Evolutionary conservation across 306 rosid genomes (phyloP), one percentile per base, ranked within the genome.

Genomic region (Cucumis cinereus): DNA sequence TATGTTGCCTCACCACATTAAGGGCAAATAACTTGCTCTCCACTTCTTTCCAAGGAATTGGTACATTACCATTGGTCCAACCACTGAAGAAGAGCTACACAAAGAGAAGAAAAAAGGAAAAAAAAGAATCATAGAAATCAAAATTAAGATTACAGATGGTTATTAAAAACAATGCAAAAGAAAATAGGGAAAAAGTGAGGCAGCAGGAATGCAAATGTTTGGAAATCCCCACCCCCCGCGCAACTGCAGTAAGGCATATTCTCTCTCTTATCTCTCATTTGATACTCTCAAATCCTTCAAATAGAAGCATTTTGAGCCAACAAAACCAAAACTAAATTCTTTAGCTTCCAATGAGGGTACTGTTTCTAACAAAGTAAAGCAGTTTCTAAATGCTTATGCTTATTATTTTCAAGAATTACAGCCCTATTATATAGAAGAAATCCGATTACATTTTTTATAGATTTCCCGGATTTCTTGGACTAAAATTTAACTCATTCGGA

Each of bases 21-120:
- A 93, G 97, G 77, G 90, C 89, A 90, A 91, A 93, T 71, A 93
- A 88, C 81, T 93, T 93, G 90, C 96, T 89, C 86, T 93, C 98
- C 83, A 93, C 92, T 80, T 87, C 98, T 82, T 83, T 88, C 98
- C 98, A 93, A 62, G 90, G 91, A 77, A 93, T 88, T 76, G 90
- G 88, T 33, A 82, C 84, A 87, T 84, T 91, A 49, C 83, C 85
- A 77, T 90, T 84, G 79, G 87, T 84, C 91, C 93, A 89, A 77
- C 93, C 92, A 79, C 90, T 90, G 83, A 89, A 84, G 77, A 88
- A 83, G 50, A 93, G 87, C 98, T 93, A 86, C 88, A 85, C 77
- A 77, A 45, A 30, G 67, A 72, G 77, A 9, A 6, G n/a, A 41
- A 1, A 41, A 41, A 7, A 35, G 83, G 77, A 77, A 38, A 30